These are phyloP conservation scores for Phaeophleospora eucalypticola DNA, from an alignment of 2,329 filamentous ascomycete genomes.

Conservation along the genomic window DNA sequence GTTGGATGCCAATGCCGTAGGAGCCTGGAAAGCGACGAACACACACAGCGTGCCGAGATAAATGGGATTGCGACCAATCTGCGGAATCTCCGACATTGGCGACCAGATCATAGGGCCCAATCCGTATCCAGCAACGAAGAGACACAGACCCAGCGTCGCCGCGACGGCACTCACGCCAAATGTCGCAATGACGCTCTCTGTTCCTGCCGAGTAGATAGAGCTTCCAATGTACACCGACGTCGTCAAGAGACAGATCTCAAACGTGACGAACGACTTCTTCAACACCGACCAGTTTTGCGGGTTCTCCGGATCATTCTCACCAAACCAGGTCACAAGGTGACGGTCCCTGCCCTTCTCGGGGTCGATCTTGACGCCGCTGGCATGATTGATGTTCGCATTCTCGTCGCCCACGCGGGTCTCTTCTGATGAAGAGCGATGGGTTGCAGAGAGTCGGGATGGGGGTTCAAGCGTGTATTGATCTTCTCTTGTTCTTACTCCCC, in stretches of 20 bases:
- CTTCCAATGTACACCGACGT: constrained; percentile 51
- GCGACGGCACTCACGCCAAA: constrained; percentile 46
- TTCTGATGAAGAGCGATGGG: constrained; percentile 18
- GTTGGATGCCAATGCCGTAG: constrained; percentile 46
- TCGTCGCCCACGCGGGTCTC: constrained; percentile 23
- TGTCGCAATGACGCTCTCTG: constrained; percentile 35
- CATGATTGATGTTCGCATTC: constrained; percentile 30
- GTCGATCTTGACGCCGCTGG: constrained; percentile 44
- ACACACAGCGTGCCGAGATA: constrained; percentile 48
- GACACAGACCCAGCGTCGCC: constrained; percentile 46
- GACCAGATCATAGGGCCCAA: constrained; percentile 46
- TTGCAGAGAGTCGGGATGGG: constrained; percentile 7
- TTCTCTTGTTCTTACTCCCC: constrained; percentile 27
- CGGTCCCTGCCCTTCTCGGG: constrained; percentile 51
- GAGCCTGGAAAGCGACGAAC: constrained; percentile 50
- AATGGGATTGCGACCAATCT: constrained; percentile 47
- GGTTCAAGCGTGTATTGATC: constrained; percentile 3
- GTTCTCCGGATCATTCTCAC: constrained; percentile 41
- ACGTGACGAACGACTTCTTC: constrained; percentile 44
- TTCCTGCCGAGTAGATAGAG: constrained; percentile 49
- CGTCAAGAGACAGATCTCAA: constrained; percentile 46
- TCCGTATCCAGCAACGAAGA: constrained; percentile 51
- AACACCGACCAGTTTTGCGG: constrained; percentile 35
- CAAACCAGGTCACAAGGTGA: constrained; percentile 51
- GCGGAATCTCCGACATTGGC: constrained; percentile 49